Evolutionary conservation across 345 rosid genomes (phyloP).

Genomic region (Triadica sebifera): DNA sequence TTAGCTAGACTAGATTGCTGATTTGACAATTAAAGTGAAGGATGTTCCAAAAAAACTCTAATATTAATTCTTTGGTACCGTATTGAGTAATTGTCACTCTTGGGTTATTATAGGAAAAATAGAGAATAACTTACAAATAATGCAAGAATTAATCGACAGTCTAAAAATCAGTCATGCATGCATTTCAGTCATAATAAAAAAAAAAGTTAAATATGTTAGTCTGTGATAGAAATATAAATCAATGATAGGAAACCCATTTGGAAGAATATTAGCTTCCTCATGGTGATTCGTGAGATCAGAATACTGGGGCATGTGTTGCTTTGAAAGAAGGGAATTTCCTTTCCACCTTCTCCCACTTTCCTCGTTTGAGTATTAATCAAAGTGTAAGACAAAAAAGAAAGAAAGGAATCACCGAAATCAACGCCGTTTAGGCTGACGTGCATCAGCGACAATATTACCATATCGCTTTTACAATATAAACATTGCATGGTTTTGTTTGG

Average conservation of each 20-base stretch:
- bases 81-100: not conserved
- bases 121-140: not conserved
- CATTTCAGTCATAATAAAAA: not conserved
- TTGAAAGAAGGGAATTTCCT: conserved; percentile 35
- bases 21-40: conserved; percentile 8
- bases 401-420: conserved; percentile 69
- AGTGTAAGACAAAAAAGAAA: conserved; percentile 36
- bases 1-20: not conserved
- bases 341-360: conserved; percentile 39
- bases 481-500: conserved; percentile 10
- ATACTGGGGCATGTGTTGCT: conserved; percentile 40
- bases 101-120: conserved; percentile 3
- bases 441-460: conserved; percentile 1
- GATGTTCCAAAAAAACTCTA: not conserved
- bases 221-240: no score
- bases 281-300: conserved; percentile 54
- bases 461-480: conserved; percentile 5
- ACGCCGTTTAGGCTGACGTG: conserved; percentile 64
- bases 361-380: conserved; percentile 6
- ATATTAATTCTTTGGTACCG: not conserved
- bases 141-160: not conserved
- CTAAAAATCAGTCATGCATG: not conserved
- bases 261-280: conserved; percentile 58
- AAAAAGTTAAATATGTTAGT: not conserved
- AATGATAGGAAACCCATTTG: not conserved